These are phyloP conservation scores for Suillus placidus DNA, from an alignment of 768 basidiomycete species.

Conservation along the genomic window DNA sequence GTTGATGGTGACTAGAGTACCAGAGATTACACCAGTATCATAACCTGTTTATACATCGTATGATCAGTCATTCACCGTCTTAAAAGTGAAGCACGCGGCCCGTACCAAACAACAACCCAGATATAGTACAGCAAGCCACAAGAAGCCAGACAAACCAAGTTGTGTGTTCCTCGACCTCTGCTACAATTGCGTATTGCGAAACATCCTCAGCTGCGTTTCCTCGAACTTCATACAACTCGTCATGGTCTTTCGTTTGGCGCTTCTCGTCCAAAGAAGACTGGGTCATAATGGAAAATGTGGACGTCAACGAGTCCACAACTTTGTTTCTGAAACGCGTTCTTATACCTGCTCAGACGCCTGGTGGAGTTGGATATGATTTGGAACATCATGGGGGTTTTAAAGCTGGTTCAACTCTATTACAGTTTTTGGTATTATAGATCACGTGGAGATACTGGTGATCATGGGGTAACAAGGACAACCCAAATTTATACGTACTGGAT, in stretches of 20 bases:
- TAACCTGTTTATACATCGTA: constrained; percentile 51
- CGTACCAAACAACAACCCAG: constrained; percentile 75
- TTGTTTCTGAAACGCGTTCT: neutral
- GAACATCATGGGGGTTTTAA: neutral
- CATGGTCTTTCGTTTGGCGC: constrained; percentile 11
- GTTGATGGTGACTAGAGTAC: constrained; percentile 75
- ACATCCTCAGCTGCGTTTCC: constrained; percentile 46
- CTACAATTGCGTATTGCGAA: constrained; percentile 59
- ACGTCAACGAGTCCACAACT: neutral
- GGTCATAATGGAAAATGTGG: neutral
- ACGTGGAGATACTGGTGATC: neutral
- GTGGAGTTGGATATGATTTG: neutral
- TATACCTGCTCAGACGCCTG: neutral
- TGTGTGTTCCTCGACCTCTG: constrained; percentile 66
- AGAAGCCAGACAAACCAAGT: constrained; percentile 81
- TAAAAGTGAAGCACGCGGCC: neutral
- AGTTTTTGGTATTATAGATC: neutral
- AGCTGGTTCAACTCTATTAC: neutral
- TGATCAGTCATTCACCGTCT: constrained; percentile 7
- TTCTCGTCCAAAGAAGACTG: constrained; percentile 2
- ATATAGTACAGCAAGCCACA: constrained; percentile 73
- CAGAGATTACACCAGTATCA: constrained; percentile 81
- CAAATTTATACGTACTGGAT: neutral
- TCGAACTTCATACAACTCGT: constrained; percentile 19
- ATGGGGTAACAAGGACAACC: no score